Base-by-base conservation (phyloP, 257 asterid genomes). In the Ligustrum vulgare region DNA sequence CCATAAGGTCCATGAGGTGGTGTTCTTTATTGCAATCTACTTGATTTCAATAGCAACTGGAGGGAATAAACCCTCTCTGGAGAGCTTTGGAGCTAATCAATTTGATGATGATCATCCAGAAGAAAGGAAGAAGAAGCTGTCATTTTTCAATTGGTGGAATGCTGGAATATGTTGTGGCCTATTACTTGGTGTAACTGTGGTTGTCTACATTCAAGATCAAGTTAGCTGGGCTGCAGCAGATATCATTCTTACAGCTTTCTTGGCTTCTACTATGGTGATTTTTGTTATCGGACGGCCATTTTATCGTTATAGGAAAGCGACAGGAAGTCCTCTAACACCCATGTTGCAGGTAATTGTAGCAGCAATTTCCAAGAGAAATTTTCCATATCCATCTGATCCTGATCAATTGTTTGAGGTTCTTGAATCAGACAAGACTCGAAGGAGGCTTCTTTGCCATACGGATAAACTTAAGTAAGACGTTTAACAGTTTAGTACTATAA, bases 21-120 rank as follows among this genome's bases (percentile, higher is more conserved):
- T 87, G 63, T 94, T 94, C 90, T 92, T 92, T 79, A 77, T 89
- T 0, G 96, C 96, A 0, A 85, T 94, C 25, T 94, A 94, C 84
- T 76, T 89, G 84, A 82, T 95, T 79, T 93, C 99, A 6, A 62
- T 87, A 0, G 99, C 93, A 43, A 93, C 99, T 0, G 98, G 98
- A 2, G 97, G 97, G 70, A 96, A 91, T 72, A 95, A 91, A 84
- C 97, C 99, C 2, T 83, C 96, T 1, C 82, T 95, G 8, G 96
- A 95, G 86, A 93, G 99, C 88, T 95, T 95, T 69, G 99, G 99
- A 22, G 99, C 98, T 2, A 96, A 95, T 47, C 99, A 95, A 73
- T 95, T 95, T 35, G 99, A 95, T 51, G 99, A 93, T 18, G 89
- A 89, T 63, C 94, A 95, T 69, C 89, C 88, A 1, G 72, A 67